Conservation (phyloP, 2,329 filamentous ascomycete genomes). For the Fusarium palustre region DNA sequence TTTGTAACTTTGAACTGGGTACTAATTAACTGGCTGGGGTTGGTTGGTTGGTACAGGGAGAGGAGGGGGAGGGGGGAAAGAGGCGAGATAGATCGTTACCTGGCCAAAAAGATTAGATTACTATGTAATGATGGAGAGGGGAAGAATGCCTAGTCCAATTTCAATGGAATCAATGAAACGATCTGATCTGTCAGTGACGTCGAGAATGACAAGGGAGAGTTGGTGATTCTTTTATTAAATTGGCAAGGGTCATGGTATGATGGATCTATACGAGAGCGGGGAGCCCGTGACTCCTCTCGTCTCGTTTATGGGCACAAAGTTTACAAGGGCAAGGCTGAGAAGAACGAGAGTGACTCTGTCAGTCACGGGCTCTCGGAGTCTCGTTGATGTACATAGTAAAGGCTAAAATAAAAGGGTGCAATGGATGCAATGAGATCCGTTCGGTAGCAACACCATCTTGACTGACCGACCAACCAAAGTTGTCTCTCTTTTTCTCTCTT, state of each 20-base stretch:
- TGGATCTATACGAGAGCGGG: conserved; percentile 22
- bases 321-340: conserved; percentile 17
- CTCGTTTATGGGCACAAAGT: not conserved
- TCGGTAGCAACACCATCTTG: not conserved
- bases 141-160: conserved; percentile 11
- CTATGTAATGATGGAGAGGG: not conserved
- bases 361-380: too few relatives aligned
- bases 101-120: conserved; percentile 12
- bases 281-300: conserved; percentile 15
- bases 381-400: too few relatives aligned
- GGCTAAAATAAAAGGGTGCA: not conserved
- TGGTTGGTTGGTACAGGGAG: not conserved
- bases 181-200: conserved; percentile 23
- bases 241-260: conserved; percentile 40
- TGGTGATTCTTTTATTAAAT: conserved; percentile 23
- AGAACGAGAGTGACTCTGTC: conserved; percentile 9
- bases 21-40: not conserved
- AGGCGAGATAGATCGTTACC: conserved; percentile 15
- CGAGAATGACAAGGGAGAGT: conserved; percentile 18
- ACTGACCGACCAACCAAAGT: not conserved
- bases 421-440: not conserved
- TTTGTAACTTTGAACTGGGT: conserved; percentile 20
- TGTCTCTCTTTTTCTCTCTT: conserved; percentile 3
- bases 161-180: conserved; percentile 16
- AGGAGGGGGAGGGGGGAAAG: not conserved